Base-by-base conservation (phyloP, 2,329 filamentous ascomycete species). In the Amauroascus verrucosus region DNA sequence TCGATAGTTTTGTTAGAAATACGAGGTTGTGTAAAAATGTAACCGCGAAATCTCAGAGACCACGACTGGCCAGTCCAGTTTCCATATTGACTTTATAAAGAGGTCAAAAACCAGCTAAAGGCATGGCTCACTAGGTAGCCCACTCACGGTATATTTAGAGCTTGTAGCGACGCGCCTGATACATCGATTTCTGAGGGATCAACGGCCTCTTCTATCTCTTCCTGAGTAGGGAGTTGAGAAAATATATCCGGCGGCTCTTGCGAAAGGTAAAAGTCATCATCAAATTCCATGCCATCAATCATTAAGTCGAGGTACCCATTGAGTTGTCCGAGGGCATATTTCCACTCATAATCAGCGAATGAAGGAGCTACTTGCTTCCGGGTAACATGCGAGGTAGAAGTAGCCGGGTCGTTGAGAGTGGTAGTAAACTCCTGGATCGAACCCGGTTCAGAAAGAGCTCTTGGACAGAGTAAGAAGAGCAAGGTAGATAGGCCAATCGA, bases 51-150 rank as follows among this genome's bases (percentile, higher is more conserved):
- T 26, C 85, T 77, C 2, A 89, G 76, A 57, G 83, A 87, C 86
- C 86, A 90, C 32, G 84, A 84, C 54, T 81, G 69, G n/a, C 82
- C 74, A 1, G 86, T 89, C 81, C 84, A 90, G 58, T 90, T 90
- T n/a, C 76, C 86, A 59, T 85, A 85, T 41, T 51, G 9, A 56
- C 35, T 44, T 45, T 52, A 30, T 6, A 8, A 44, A 48, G 43
- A 11, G 14, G 22, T 52, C 35, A 24, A 33, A 45, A 22, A 11
- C 5, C 16, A 33, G 18, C 20, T 18, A 48, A 49, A 24, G 14
- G 9, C 13, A 41, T 32, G 4, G 9, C 28, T 33, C 8, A 13
- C 24, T 22, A 13, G 24, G 20, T 22, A 35, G 8, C 20, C 9
- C 4, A 55, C 56, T 53, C 26, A 57, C 56, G 56, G 54, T 44